Percentiles rank a stretch among this genome's conserved stretches.
Evolutionary conservation across 441 rosid genomes (phyloP).

Genomic region (Macaranga tanarius): DNA sequence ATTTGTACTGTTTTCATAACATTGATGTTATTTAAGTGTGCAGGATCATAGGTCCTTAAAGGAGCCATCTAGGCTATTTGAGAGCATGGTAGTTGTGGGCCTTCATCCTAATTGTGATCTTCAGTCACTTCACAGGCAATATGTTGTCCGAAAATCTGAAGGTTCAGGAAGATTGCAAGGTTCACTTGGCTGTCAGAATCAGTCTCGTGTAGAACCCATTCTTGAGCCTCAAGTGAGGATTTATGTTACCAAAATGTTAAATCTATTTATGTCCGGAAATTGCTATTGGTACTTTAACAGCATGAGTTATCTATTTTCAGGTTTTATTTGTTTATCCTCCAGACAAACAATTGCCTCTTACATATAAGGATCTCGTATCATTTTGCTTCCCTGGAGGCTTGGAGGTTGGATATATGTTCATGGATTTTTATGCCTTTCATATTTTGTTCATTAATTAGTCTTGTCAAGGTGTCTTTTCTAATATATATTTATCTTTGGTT

Average conservation of each 20-base stretch:
- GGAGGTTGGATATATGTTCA: slow-evolving; percentile 55
- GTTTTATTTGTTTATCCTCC: slow-evolving; percentile 91
- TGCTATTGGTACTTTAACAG: slow-evolving; percentile 10
- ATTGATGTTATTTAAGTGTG: slow-evolving; percentile 30
- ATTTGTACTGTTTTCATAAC: slow-evolving; percentile 20
- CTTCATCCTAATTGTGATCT: slow-evolving; percentile 90
- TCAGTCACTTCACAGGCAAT: slow-evolving; percentile 76
- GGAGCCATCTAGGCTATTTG: slow-evolving; percentile 87
- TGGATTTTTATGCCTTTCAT: neutral
- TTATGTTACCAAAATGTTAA: slow-evolving; percentile 4
- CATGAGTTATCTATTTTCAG: slow-evolving; percentile 41
- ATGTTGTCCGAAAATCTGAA: slow-evolving; percentile 54
- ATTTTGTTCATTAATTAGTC: neutral
- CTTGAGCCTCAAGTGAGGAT: slow-evolving; percentile 80
- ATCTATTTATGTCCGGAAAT: slow-evolving; percentile 1
- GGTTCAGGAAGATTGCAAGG: slow-evolving; percentile 62
- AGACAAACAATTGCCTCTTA: slow-evolving; percentile 75
- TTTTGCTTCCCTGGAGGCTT: slow-evolving; percentile 95
- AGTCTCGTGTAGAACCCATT: slow-evolving; percentile 73
- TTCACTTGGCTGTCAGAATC: slow-evolving; percentile 55
- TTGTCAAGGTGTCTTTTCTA: neutral
- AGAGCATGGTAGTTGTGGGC: slow-evolving; percentile 93
- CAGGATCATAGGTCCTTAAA: slow-evolving; percentile 80
- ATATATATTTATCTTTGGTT: neutral
- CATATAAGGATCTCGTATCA: slow-evolving; percentile 85